Percentiles rank a stretch among this genome's conserved stretches.
phyloP scores from a whole-genome alignment of 768 basidiomycete species.

The Chalciporus pseudorubinellus region DNA sequence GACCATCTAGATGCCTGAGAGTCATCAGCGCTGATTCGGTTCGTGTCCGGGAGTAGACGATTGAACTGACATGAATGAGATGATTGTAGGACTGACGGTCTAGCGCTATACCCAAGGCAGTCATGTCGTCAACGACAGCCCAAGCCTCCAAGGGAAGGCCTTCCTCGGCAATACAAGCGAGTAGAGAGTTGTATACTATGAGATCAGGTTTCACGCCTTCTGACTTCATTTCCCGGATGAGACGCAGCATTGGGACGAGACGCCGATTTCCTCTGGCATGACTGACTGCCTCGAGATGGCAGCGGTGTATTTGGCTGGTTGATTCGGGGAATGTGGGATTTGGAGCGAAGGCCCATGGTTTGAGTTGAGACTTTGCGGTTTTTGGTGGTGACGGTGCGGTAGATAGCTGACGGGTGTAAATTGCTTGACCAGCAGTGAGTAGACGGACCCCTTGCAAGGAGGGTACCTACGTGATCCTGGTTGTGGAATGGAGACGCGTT shows the following conservation, averaged over 20 bases:
- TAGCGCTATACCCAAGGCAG: constrained; percentile 45
- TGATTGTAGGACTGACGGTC: constrained; percentile 53
- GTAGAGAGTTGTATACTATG: constrained; percentile 54
- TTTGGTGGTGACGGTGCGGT: constrained; percentile 1
- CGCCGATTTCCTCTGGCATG: constrained; percentile 36
- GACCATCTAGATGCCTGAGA: constrained; percentile 46
- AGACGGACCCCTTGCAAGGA: neutral
- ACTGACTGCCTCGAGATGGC: constrained; percentile 31
- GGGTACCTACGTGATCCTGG: neutral
- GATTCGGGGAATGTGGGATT: constrained; percentile 28
- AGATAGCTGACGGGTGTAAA: constrained; percentile 5
- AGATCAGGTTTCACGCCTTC: constrained; percentile 51
- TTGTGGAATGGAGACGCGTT: neutral
- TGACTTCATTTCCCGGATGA: constrained; percentile 58
- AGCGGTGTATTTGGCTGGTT: constrained; percentile 26
- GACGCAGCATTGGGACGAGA: constrained; percentile 40
- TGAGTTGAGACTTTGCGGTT: constrained; percentile 8
- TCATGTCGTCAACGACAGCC: constrained; percentile 73
- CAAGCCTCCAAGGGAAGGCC: constrained; percentile 50
- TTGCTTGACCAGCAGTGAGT: neutral
- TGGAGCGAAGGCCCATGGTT: constrained; percentile 29
- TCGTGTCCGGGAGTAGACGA: neutral
- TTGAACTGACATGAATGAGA: constrained; percentile 52
- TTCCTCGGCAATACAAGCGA: constrained; percentile 46
- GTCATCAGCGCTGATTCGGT: constrained; percentile 7